Conservation (phyloP, 2,329 filamentous ascomycete species). For the Talaromyces funiculosus region DNA sequence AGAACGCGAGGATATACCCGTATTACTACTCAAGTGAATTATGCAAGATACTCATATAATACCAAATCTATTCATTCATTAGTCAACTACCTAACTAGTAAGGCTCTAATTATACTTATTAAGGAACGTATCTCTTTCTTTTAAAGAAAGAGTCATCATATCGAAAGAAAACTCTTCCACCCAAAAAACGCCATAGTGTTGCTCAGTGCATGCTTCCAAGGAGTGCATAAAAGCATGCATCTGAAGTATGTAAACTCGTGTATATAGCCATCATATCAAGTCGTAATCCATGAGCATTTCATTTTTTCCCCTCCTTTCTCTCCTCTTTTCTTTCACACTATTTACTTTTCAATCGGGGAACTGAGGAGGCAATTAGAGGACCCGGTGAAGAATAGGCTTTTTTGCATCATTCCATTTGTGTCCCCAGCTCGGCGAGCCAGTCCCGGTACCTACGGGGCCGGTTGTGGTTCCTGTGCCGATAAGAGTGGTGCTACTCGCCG, state of each 20-base stretch:
- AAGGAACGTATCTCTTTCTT: background rate
- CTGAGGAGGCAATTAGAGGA: background rate
- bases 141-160: background rate
- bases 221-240: background rate
- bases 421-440: background rate
- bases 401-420: constrained; percentile 2
- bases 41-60: background rate
- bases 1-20: too few species aligned
- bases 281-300: background rate
- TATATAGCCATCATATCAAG: background rate
- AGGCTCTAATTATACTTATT: background rate
- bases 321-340: background rate
- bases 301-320: background rate
- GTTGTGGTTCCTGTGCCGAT: background rate
- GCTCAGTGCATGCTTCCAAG: background rate
- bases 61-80: background rate
- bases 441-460: constrained; percentile 1
- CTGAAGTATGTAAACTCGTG: background rate
- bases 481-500: background rate
- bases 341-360: too few species aligned
- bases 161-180: background rate
- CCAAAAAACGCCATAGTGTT: background rate
- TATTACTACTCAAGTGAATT: too few species aligned
- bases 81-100: background rate
- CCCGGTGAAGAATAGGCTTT: constrained; percentile 1